A percentile compares a stretch with the other conserved stretches of the same genome.
Conservation (phyloP, 768 basidiomycete genomes). For the Termitomyces sp. region DNA sequence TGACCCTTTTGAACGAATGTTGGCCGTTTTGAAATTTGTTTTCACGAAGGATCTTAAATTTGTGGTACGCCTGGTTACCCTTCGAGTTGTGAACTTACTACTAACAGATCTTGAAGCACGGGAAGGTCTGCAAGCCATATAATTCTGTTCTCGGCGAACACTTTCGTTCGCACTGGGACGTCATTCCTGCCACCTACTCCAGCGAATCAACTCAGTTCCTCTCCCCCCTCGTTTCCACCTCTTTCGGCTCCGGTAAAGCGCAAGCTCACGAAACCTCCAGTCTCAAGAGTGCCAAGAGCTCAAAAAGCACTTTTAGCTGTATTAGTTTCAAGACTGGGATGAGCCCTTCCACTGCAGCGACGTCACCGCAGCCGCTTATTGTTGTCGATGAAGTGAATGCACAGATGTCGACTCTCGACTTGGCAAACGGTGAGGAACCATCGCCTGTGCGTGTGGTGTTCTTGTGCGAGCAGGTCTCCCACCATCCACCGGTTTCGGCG, state of each 20-base stretch:
- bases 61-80: slow-evolving; percentile 48
- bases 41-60: slow-evolving; percentile 96
- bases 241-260: slow-evolving; percentile 16
- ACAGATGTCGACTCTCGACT: slow-evolving; percentile 56
- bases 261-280: slow-evolving; percentile 45
- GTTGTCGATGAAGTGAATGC: slow-evolving; percentile 41
- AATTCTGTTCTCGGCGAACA: slow-evolving; percentile 86
- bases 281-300: slow-evolving; percentile 53
- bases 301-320: slow-evolving; percentile 54
- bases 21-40: slow-evolving; percentile 83
- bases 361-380: slow-evolving; percentile 39
- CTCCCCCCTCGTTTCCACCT: slow-evolving; percentile 35
- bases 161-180: slow-evolving; percentile 85
- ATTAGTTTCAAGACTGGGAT: slow-evolving; percentile 47
- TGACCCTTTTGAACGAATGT: slow-evolving; percentile 92
- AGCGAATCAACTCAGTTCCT: slow-evolving; percentile 41
- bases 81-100: slow-evolving; percentile 1
- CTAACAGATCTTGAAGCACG: slow-evolving; percentile 46
- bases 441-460: slow-evolving; percentile 55
- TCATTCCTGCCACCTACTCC: slow-evolving; percentile 54
- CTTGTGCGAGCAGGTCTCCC: slow-evolving; percentile 91
- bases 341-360: slow-evolving; percentile 51
- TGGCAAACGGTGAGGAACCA: slow-evolving; percentile 21
- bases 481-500: slow-evolving; percentile 93
- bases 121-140: slow-evolving; percentile 92